Base-by-base conservation (phyloP, 2,329 filamentous ascomycete genomes). In the Colletotrichum musicola region DNA sequence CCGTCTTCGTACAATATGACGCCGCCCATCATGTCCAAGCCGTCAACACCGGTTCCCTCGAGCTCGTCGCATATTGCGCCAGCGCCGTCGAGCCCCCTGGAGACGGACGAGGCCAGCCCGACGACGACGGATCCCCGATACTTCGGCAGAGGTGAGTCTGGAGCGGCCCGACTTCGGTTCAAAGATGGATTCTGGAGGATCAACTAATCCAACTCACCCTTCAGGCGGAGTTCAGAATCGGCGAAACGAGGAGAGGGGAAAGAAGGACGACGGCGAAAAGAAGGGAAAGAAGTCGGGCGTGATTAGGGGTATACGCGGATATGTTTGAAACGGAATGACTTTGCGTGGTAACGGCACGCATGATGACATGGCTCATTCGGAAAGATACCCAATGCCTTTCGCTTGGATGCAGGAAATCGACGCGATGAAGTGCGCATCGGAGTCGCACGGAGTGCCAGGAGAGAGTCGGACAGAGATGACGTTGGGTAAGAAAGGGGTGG, bases 191-290 rank as follows among this genome's bases (percentile, higher is more conserved):
- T 84, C 53, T 44, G 38, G 58, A 40, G 55, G 58, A 54, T 61
- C 54, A 56, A 67, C 53, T 56, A 66, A 47, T 61, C 25, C 25
- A 50, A n/a, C 46, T n/a, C 42, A 22, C 42, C 58, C 7, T 54
- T 20, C 73, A 83, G 85, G 84, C 18, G 83, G 84, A 22, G 78
- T 84, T 9, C 84, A 85, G 71, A 86, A 84, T 73, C 75, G 81
- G 35, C 82, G 82, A 4, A 84, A 86, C 72, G 84, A 88, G 2
- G 81, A 80, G 72, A 87, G 86, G 69, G 83, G 85, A 40, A 84
- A 84, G 71, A 78, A 78, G 46, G 82, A 84, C 6, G 83, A 85
- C 12, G 72, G 76, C 1, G 78, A 79, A 51, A 78, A 78, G 67
- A 78, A 79, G 13, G 38, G 13, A 10, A 82, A 81, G 72, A 82